Percentiles rank a stretch among this genome's conserved stretches.
Conservation (phyloP, 441 rosid genomes). For the Populus tomentosa region DNA sequence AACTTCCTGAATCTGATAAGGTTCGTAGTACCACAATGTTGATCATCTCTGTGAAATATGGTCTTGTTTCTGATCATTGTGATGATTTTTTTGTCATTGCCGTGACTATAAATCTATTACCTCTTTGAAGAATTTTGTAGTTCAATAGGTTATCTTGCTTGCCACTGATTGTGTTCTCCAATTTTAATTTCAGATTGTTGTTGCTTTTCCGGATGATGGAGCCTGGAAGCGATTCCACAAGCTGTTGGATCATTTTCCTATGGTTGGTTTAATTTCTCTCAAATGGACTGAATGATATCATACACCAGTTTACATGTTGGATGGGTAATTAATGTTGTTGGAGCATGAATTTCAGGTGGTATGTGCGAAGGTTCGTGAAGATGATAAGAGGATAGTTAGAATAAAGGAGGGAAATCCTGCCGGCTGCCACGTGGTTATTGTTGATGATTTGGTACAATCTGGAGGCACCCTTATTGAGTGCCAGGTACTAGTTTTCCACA, state of each 20-base stretch:
- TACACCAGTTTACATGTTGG: background rate
- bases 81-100: background rate
- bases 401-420: constrained; percentile 90
- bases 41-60: constrained; percentile 4
- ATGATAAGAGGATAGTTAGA: constrained; percentile 86
- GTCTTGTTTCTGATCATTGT: background rate
- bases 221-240: constrained; percentile 99
- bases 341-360: constrained; percentile 53
- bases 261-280: constrained; percentile 39
- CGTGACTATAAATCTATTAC: background rate
- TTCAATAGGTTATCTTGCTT: background rate
- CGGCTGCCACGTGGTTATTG: constrained; percentile 90
- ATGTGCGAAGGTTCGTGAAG: constrained; percentile 95
- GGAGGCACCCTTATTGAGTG: constrained; percentile 98
- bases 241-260: constrained; percentile 73
- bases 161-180: background rate
- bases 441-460: constrained; percentile 94
- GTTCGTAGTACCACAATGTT: constrained; percentile 19
- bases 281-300: constrained; percentile 1
- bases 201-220: constrained; percentile 99
- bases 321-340: constrained; percentile 12
- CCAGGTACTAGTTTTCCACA: constrained; percentile 48
- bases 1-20: constrained; percentile 67
- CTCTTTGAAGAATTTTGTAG: background rate
- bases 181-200: constrained; percentile 47